Evolutionary conservation across 1,284 basidiomycete genomes (phyloP).

Genomic region (Apiotrichum veenhuisii): DNA sequence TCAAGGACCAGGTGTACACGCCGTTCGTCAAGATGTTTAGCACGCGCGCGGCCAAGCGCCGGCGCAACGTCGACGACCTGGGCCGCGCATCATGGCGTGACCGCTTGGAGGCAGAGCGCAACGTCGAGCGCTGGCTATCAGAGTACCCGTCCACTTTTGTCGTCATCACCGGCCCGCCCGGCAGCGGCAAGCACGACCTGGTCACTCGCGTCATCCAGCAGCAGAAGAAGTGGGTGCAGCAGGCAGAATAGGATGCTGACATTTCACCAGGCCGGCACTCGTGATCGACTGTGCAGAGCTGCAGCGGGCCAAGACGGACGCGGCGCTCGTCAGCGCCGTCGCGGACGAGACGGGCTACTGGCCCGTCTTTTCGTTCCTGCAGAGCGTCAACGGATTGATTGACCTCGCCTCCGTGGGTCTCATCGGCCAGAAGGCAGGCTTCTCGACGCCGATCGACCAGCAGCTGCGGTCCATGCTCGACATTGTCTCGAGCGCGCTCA

Average conservation of each 20-base stretch:
- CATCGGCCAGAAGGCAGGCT: constrained; percentile 92
- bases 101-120: constrained; percentile 67
- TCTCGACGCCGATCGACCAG: constrained; percentile 75
- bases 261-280: constrained; percentile 59
- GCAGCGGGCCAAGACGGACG: constrained; percentile 68
- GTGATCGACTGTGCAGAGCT: constrained; percentile 78
- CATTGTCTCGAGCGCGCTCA: constrained; percentile 69
- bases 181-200: constrained; percentile 80
- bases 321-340: constrained; percentile 63
- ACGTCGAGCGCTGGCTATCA: constrained; percentile 53
- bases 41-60: not conserved
- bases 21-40: constrained; percentile 7
- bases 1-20: constrained; percentile 6
- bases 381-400: constrained; percentile 77
- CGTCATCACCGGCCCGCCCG: constrained; percentile 83
- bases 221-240: constrained; percentile 56
- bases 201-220: constrained; percentile 62
- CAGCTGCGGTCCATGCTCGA: constrained; percentile 84
- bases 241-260: not conserved
- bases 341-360: constrained; percentile 77
- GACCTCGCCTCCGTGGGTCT: constrained; percentile 90
- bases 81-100: constrained; percentile 65
- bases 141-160: constrained; percentile 53
- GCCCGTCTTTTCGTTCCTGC: constrained; percentile 85
- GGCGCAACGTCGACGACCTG: constrained; percentile 11